These are phyloP conservation scores for Talaromyces sp. DNA, from an alignment of 2,329 filamentous ascomycete genomes.

Conservation along the genomic window DNA sequence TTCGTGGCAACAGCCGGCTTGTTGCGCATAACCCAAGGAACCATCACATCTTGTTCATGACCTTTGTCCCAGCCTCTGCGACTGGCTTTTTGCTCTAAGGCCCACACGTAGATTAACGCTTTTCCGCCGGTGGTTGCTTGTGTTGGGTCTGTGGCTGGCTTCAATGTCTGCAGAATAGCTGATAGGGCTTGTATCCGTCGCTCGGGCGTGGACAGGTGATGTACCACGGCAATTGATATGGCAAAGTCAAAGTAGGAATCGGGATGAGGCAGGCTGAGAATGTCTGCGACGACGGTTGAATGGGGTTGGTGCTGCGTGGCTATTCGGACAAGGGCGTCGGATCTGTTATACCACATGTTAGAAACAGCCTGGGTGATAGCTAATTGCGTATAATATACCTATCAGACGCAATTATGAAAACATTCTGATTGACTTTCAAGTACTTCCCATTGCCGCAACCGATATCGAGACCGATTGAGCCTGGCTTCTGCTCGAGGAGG, in stretches of 20 bases:
- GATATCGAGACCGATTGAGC: conserved; percentile 81
- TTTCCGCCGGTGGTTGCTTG: conserved; percentile 51
- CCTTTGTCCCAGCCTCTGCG: conserved; percentile 85
- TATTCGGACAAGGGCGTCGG: conserved; percentile 58
- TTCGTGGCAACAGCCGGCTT: conserved; percentile 28
- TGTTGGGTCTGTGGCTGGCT: conserved; percentile 21
- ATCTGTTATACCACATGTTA: conserved; percentile 42
- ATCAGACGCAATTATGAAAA: conserved; percentile 84
- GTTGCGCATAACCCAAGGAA: conserved; percentile 80
- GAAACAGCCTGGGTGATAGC: neutral
- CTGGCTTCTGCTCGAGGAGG: conserved; percentile 62
- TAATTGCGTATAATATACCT: conserved; percentile 52
- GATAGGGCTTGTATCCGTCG: conserved; percentile 71
- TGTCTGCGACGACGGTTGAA: conserved; percentile 75
- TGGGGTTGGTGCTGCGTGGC: conserved; percentile 60
- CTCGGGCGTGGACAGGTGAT: conserved; percentile 79
- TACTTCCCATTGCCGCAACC: conserved; percentile 99
- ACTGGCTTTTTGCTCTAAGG: conserved; percentile 83
- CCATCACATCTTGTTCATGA: conserved; percentile 84
- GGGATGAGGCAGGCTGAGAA: conserved; percentile 77
- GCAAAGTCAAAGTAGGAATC: conserved; percentile 71
- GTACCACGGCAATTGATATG: conserved; percentile 90
- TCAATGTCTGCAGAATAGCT: conserved; percentile 67
- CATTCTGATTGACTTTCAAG: conserved; percentile 69
- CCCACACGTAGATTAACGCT: conserved; percentile 89